Evolutionary conservation across 352 stramenopile genomes (phyloP).

Genomic region (Phytophthora pinifolia): DNA sequence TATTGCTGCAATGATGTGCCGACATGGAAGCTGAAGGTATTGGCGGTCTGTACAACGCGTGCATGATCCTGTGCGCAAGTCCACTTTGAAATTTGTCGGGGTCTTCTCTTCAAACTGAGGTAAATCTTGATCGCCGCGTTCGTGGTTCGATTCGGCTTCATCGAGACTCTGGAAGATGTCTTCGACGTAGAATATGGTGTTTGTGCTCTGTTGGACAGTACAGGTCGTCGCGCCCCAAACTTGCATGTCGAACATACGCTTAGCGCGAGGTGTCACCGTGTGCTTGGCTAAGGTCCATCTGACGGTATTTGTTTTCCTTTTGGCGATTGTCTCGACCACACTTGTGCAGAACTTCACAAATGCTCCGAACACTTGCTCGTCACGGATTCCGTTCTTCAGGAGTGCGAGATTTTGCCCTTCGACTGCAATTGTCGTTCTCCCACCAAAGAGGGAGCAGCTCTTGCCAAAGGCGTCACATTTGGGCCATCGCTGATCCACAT

Average conservation of each 20-base stretch:
- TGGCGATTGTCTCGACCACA: background rate
- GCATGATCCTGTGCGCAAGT: background rate
- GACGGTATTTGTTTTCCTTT: background rate
- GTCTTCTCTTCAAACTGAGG: too few species aligned
- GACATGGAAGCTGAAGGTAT: constrained; percentile 12
- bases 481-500: too few species aligned
- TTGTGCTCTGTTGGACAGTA: constrained; percentile 1
- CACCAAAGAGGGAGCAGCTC: too few species aligned
- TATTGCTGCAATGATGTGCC: constrained; percentile 9
- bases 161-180: background rate
- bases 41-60: constrained; percentile 6
- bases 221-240: constrained; percentile 5
- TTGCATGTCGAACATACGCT: constrained; percentile 7
- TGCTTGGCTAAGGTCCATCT: background rate
- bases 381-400: too few species aligned
- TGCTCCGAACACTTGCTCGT: too few species aligned
- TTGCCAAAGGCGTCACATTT: too few species aligned
- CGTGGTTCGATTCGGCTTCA: background rate
- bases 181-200: constrained; percentile 1
- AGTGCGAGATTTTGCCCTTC: too few species aligned
- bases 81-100: constrained; percentile 1
- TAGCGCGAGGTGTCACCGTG: constrained; percentile 1
- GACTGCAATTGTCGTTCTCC: too few species aligned
- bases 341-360: too few species aligned
- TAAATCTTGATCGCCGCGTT: too few species aligned